Evolutionary conservation across 352 stramenopile species (phyloP).

Genomic region (Phytophthora citrophthora): DNA sequence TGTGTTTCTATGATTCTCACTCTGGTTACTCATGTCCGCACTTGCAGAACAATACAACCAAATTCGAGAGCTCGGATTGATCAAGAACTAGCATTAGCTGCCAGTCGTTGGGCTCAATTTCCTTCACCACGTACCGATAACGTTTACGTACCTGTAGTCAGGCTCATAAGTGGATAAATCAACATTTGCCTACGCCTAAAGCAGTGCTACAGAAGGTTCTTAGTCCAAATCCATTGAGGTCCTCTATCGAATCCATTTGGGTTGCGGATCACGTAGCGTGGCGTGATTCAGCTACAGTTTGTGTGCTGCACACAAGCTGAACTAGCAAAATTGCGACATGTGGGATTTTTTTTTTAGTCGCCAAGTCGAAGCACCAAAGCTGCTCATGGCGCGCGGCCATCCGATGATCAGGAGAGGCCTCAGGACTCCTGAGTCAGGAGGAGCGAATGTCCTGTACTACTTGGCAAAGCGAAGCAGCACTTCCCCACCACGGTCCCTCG

Average conservation of each 20-base stretch:
- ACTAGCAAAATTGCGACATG: constrained; percentile 20
- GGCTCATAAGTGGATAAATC: background rate
- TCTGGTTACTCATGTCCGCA: background rate
- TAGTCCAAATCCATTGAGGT: too few relatives aligned
- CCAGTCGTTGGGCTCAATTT: background rate
- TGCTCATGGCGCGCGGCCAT: background rate
- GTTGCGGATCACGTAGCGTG: too few relatives aligned
- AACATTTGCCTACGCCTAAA: background rate
- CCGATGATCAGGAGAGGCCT: background rate
- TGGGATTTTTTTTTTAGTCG: constrained; percentile 18
- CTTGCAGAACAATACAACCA: constrained; percentile 64
- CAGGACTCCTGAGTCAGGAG: too few relatives aligned
- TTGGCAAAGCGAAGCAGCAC: constrained; percentile 20
- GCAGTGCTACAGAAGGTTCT: too few relatives aligned
- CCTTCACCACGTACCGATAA: background rate
- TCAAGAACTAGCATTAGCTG: constrained; percentile 30
- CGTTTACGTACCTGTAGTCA: background rate
- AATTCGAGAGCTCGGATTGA: constrained; percentile 54
- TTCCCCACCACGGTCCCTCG: background rate
- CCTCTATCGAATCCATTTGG: too few relatives aligned
- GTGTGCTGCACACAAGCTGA: constrained; percentile 5
- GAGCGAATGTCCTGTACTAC: background rate
- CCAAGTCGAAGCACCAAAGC: constrained; percentile 16
- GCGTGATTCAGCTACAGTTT: constrained; percentile 6
- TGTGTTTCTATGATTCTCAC: constrained; percentile 30